phyloP scores from a whole-genome alignment of 306 rosid genomes.

The Vigna nakashimae region DNA sequence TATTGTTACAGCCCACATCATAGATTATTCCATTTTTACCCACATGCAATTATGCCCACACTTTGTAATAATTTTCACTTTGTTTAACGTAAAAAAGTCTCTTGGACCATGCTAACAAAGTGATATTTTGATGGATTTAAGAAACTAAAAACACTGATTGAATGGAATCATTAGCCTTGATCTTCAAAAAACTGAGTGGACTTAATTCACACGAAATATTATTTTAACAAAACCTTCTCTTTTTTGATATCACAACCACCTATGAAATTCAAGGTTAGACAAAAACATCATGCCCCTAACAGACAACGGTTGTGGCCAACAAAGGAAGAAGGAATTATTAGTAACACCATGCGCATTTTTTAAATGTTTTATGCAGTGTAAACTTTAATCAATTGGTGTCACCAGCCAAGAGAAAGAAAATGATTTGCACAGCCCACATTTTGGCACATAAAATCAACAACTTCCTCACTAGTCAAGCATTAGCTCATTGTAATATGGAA shows the following conservation, averaged over 20 bases:
- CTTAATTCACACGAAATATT: not conserved
- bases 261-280: constrained; percentile 37
- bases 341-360: constrained; percentile 59
- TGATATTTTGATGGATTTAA: not conserved
- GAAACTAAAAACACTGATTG: not conserved
- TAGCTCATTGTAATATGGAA: constrained; percentile 46
- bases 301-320: constrained; percentile 52
- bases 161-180: not conserved
- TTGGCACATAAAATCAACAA: constrained; percentile 48
- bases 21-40: constrained; percentile 18
- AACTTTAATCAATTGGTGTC: constrained; percentile 53
- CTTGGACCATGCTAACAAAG: not conserved
- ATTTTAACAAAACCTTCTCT: constrained; percentile 19
- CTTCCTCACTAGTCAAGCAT: constrained; percentile 38
- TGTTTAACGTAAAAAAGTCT: not conserved
- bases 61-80: constrained; percentile 33
- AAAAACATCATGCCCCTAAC: constrained; percentile 47
- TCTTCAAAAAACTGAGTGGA: not conserved
- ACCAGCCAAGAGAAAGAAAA: constrained; percentile 42
- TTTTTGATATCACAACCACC: constrained; percentile 10
- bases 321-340: constrained; percentile 55
- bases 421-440: constrained; percentile 42
- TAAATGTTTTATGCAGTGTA: constrained; percentile 26
- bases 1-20: not conserved
- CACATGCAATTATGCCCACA: constrained; percentile 34